Conservation (phyloP, 2,329 filamentous ascomycete genomes). For the Chrysosporium keratinophilum region DNA sequence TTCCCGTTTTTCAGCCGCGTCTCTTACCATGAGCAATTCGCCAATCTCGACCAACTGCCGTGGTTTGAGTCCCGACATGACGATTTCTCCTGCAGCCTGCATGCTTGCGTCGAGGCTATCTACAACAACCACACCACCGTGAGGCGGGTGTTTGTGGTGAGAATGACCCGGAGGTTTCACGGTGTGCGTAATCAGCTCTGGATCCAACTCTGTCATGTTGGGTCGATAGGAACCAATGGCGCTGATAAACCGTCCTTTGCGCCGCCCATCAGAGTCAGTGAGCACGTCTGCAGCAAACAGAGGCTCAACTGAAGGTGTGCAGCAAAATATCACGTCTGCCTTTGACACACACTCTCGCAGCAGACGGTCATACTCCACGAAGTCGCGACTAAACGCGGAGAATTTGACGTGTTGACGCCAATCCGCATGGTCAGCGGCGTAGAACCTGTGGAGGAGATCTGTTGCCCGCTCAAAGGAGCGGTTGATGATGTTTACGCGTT, state of each 20-base stretch:
- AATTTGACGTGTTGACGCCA: slow-evolving; percentile 60
- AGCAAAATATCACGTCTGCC: slow-evolving; percentile 78
- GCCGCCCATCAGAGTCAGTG: slow-evolving; percentile 42
- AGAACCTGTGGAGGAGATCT: slow-evolving; percentile 44
- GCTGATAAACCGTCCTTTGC: slow-evolving; percentile 36
- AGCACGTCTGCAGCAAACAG: slow-evolving; percentile 66
- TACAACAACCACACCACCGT: slow-evolving; percentile 52
- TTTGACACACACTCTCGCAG: slow-evolving; percentile 57
- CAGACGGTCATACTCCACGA: slow-evolving; percentile 58
- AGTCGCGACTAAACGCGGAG: slow-evolving; percentile 56
- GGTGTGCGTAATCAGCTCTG: slow-evolving; percentile 59
- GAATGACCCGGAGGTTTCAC: slow-evolving; percentile 30
- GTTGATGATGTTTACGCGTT: slow-evolving; percentile 74
- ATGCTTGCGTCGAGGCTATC: slow-evolving; percentile 67
- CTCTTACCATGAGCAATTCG: slow-evolving; percentile 59
- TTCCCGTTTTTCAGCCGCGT: slow-evolving; percentile 37
- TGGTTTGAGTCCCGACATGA: slow-evolving; percentile 62
- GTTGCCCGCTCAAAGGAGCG: slow-evolving; percentile 43
- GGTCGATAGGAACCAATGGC: slow-evolving; percentile 47
- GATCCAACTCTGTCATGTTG: slow-evolving; percentile 73
- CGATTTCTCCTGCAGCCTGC: slow-evolving; percentile 76
- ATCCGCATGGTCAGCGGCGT: slow-evolving; percentile 43
- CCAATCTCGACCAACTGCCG: slow-evolving; percentile 78
- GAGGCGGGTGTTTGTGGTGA: slow-evolving; percentile 43
- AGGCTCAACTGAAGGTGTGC: slow-evolving; percentile 63